Percentiles rank a stretch among this genome's conserved stretches.
Conservation (phyloP, 768 basidiomycete species). For the Pisolithus tinctorius region DNA sequence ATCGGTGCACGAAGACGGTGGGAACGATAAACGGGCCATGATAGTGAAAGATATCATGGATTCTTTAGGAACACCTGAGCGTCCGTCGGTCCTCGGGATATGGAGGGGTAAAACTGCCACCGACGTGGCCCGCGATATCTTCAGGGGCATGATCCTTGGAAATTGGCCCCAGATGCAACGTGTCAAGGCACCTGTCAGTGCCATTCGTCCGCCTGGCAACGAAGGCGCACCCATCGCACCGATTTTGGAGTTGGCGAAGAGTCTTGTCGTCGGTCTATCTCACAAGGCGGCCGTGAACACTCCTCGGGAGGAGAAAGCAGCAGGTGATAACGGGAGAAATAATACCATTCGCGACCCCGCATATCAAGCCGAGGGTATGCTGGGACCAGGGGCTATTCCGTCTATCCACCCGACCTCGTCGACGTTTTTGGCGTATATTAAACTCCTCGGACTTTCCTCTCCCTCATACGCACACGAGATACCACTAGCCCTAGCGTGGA, state of each 20-base stretch:
- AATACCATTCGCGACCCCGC: background rate
- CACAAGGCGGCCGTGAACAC: background rate
- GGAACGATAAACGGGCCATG: slow-evolving; percentile 12
- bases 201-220: slow-evolving; percentile 17
- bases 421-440: slow-evolving; percentile 53
- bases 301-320: background rate
- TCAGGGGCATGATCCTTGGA: slow-evolving; percentile 50
- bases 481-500: slow-evolving; percentile 66
- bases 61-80: slow-evolving; percentile 21
- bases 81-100: slow-evolving; percentile 28
- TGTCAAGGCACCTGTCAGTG: slow-evolving; percentile 32
- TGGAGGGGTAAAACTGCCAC: slow-evolving; percentile 43
- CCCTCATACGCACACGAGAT: slow-evolving; percentile 47
- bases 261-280: slow-evolving; percentile 12
- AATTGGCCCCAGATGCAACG: slow-evolving; percentile 41
- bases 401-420: slow-evolving; percentile 43
- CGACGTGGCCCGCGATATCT: slow-evolving; percentile 44
- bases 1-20: background rate
- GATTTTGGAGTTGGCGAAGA: slow-evolving; percentile 23
- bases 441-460: slow-evolving; percentile 45
- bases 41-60: slow-evolving; percentile 23
- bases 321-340: background rate
- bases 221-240: slow-evolving; percentile 18
- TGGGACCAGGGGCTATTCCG: slow-evolving; percentile 8
- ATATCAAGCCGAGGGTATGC: slow-evolving; percentile 10